phyloP scores from a whole-genome alignment of 2,329 filamentous ascomycete genomes.

The Ceratocystis huliohia region DNA sequence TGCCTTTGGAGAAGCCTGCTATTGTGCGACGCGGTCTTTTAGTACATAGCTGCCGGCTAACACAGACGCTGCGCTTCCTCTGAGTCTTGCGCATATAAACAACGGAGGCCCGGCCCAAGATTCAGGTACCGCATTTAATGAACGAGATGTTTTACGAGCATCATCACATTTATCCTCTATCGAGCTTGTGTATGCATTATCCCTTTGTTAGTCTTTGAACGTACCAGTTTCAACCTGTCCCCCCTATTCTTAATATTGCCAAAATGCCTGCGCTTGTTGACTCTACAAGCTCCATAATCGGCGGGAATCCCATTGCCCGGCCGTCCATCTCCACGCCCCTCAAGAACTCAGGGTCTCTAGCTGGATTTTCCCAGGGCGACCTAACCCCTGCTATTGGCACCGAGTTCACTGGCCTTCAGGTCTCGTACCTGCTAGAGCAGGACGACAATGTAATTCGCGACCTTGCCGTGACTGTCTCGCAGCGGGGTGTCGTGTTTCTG shows the following conservation, averaged over 20 bases:
- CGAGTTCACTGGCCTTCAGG: constrained; percentile 39
- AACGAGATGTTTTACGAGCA: too few relatives aligned
- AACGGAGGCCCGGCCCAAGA: not conserved
- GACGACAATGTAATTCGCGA: constrained; percentile 45
- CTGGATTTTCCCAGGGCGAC: constrained; percentile 36
- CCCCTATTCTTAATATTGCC: not conserved
- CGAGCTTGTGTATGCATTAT: too few relatives aligned
- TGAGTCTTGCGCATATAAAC: not conserved
- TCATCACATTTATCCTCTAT: too few relatives aligned
- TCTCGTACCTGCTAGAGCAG: constrained; percentile 38
- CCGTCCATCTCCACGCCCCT: constrained; percentile 24
- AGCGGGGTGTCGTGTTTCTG: constrained; percentile 53
- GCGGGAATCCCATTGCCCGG: constrained; percentile 15
- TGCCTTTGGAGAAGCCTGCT: not conserved
- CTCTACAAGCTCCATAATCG: constrained; percentile 7
- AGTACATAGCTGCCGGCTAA: not conserved
- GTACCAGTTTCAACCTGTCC: too few relatives aligned
- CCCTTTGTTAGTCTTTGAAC: too few relatives aligned
- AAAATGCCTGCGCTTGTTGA: constrained; percentile 16
- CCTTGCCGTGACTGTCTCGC: constrained; percentile 49
- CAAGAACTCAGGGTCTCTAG: constrained; percentile 30
- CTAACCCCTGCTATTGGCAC: constrained; percentile 43
- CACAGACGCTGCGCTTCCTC: too few relatives aligned
- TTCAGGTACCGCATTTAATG: too few relatives aligned
- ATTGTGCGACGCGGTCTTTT: not conserved